A percentile compares a stretch with the other conserved stretches of the same genome.
phyloP scores from a whole-genome alignment of 768 basidiomycete genomes.

The Russula foetens region DNA sequence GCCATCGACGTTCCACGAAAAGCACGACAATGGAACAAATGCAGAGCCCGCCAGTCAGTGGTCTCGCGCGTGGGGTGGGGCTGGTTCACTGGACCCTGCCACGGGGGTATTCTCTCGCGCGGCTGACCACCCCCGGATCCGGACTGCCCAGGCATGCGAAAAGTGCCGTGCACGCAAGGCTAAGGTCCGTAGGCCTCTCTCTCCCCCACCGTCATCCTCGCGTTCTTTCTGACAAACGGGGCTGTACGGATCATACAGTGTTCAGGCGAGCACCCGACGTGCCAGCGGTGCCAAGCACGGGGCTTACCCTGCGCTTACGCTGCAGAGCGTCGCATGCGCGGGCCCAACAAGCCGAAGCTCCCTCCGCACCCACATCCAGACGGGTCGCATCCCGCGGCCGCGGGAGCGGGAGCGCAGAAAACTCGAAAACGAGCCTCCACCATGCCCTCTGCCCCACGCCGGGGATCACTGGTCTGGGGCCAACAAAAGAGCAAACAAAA shows the following conservation, averaged over 20 bases:
- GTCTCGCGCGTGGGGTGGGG: slow-evolving; percentile 18
- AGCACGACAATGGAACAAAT: background rate
- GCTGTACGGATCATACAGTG: slow-evolving; percentile 36
- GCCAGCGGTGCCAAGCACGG: slow-evolving; percentile 53
- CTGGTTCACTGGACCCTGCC: slow-evolving; percentile 53
- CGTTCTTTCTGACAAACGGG: background rate
- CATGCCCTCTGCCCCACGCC: slow-evolving; percentile 9
- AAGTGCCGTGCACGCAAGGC: slow-evolving; percentile 67
- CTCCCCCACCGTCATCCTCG: background rate
- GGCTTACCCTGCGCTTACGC: slow-evolving; percentile 60
- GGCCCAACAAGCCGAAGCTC: slow-evolving; percentile 49
- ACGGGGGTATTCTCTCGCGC: slow-evolving; percentile 63
- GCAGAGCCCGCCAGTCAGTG: background rate
- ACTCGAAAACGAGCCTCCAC: slow-evolving; percentile 12
- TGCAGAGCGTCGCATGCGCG: slow-evolving; percentile 54
- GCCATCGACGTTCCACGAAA: background rate
- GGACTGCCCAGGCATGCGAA: slow-evolving; percentile 70
- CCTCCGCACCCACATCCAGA: background rate
- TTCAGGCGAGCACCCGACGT: slow-evolving; percentile 61
- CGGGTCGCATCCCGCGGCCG: background rate
- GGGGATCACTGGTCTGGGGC: background rate
- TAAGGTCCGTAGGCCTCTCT: slow-evolving; percentile 40
- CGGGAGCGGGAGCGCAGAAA: background rate
- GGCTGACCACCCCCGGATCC: slow-evolving; percentile 53
- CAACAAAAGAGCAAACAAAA: background rate